Conservation (phyloP, 1,284 basidiomycete species). For the Meira miltonrushii region DNA sequence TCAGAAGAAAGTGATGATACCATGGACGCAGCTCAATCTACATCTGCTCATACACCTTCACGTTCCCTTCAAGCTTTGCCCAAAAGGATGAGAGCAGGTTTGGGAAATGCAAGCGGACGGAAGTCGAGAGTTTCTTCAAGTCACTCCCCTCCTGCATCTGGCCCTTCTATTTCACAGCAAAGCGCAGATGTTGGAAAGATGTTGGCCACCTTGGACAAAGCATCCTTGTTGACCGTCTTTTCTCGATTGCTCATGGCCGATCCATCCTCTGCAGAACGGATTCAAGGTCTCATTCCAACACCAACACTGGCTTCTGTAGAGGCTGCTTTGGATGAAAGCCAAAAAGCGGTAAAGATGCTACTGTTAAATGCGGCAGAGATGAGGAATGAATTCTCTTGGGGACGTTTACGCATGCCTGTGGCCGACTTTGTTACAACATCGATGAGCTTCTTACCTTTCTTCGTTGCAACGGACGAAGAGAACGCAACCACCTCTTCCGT, state of each 20-base stretch:
- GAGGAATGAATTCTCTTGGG: conserved; percentile 43
- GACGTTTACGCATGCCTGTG: conserved; percentile 31
- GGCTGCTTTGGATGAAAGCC: conserved; percentile 28
- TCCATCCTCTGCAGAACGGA: conserved; percentile 29
- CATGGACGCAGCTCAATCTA: not conserved
- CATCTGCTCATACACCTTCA: not conserved
- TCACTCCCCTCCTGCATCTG: not conserved
- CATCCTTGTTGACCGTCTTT: conserved; percentile 38
- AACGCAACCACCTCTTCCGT: not conserved
- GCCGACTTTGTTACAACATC: conserved; percentile 34
- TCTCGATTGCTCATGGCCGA: conserved; percentile 32
- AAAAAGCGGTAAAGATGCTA: conserved; percentile 14
- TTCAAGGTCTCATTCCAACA: conserved; percentile 39
- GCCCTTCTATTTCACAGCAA: not conserved
- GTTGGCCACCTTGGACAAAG: conserved; percentile 38
- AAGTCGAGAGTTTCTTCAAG: not conserved
- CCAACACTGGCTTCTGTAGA: conserved; percentile 38
- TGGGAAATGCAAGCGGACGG: conserved; percentile 20
- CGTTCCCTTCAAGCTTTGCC: conserved; percentile 18
- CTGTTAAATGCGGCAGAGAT: conserved; percentile 13
- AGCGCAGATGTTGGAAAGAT: no score
- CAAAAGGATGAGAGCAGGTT: conserved; percentile 31
- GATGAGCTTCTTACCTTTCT: conserved; percentile 33
- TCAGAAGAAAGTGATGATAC: not conserved
- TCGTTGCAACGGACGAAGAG: conserved; percentile 28